These are phyloP conservation scores for Nakazawaea anatomiae DNA, from an alignment of 805 yeast genomes.

Conservation along the genomic window DNA sequence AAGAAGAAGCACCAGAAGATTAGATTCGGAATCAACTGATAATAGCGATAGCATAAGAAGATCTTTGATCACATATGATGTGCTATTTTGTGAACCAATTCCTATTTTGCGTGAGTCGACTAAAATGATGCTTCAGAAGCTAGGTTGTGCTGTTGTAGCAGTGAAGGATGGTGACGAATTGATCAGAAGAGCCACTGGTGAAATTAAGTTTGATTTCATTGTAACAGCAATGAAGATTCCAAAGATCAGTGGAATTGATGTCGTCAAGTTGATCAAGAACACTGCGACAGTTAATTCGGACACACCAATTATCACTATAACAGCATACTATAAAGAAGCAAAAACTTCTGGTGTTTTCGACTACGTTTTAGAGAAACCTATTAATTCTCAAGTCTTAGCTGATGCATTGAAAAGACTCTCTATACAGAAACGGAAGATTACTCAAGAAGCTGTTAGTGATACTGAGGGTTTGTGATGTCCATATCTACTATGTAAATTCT, in stretches of 20 bases:
- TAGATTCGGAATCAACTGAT: constrained; percentile 21
- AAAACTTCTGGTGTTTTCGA: constrained; percentile 48
- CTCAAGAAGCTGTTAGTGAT: constrained; percentile 10
- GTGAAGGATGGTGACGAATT: constrained; percentile 79
- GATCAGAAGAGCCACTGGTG: constrained; percentile 74
- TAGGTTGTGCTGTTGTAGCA: constrained; percentile 77
- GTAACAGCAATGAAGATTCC: constrained; percentile 68
- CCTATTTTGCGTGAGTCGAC: constrained; percentile 73
- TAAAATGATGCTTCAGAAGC: constrained; percentile 52
- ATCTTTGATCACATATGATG: constrained; percentile 32
- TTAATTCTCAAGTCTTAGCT: constrained; percentile 27
- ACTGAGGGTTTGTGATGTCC: constrained; percentile 1
- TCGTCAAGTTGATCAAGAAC: constrained; percentile 66
- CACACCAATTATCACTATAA: constrained; percentile 73
- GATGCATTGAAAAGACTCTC: constrained; percentile 22
- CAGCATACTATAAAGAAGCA: constrained; percentile 70
- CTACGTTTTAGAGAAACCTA: constrained; percentile 72
- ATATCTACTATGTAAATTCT: background rate
- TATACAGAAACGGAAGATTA: background rate
- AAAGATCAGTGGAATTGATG: constrained; percentile 66
- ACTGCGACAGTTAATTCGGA: constrained; percentile 73
- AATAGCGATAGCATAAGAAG: constrained; percentile 10
- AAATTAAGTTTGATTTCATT: constrained; percentile 78
- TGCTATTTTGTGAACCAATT: constrained; percentile 80
- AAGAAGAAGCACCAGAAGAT: constrained; percentile 43